A percentile compares a stretch with the other conserved stretches of the same genome.
Evolutionary conservation across 352 stramenopile species (phyloP).

Genomic region (Globisporangium cystogenes): DNA sequence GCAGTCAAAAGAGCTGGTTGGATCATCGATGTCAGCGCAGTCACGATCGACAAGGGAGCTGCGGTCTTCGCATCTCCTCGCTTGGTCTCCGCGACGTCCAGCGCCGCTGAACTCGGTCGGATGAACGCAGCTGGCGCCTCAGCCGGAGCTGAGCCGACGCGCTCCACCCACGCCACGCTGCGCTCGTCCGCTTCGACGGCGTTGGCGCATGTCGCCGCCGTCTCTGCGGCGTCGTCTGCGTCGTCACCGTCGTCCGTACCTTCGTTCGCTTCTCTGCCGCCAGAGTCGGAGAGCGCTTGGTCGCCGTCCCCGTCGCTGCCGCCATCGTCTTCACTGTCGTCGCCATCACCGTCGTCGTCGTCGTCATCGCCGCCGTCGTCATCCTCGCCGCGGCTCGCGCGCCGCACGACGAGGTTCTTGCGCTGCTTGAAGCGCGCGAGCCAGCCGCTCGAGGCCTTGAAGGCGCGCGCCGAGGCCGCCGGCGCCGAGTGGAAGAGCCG

Average conservation of each 20-base stretch:
- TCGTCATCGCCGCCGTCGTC: neutral
- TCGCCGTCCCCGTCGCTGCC: neutral
- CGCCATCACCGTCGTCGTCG: neutral
- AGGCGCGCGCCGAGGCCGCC: neutral
- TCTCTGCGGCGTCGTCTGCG: neutral
- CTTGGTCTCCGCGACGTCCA: no score
- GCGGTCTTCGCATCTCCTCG: no score
- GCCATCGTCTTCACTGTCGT: no score
- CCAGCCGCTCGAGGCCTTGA: slow-evolving; percentile 18
- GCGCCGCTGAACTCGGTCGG: no score
- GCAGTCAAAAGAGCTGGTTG: neutral
- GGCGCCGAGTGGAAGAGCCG: slow-evolving; percentile 10
- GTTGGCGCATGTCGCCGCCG: no score
- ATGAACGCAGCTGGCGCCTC: no score
- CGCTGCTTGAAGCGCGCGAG: slow-evolving; percentile 17
- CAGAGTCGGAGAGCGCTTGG: neutral
- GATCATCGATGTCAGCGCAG: neutral
- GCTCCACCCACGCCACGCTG: neutral
- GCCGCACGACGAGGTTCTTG: slow-evolving; percentile 9
- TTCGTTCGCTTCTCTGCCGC: neutral
- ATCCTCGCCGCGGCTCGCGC: neutral
- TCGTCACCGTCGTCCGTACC: neutral
- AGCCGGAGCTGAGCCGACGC: neutral
- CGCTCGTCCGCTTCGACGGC: neutral
- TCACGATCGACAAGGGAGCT: no score